A percentile compares a stretch with the other conserved stretches of the same genome.
phyloP scores from a whole-genome alignment of 2,329 filamentous ascomycete genomes.

The Epichloe amarillans region DNA sequence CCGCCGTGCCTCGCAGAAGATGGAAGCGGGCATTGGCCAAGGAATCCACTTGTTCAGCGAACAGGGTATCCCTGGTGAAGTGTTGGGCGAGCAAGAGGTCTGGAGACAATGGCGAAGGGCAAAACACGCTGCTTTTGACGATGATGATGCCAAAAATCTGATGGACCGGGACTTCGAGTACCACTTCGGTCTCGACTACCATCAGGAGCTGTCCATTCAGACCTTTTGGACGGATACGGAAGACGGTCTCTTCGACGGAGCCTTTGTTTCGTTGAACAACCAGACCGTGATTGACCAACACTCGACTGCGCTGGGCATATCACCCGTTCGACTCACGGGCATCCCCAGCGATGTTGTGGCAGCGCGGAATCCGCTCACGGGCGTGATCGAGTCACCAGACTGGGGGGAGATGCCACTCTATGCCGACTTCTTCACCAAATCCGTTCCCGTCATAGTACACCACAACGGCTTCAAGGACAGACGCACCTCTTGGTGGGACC shows the following conservation, averaged over 20 bases:
- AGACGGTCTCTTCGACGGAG: constrained; percentile 10
- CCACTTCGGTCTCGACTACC: constrained; percentile 15
- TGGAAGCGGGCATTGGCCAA: constrained; percentile 4
- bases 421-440: constrained; percentile 12
- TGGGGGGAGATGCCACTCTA: constrained; percentile 10
- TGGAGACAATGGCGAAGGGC: constrained; percentile 20
- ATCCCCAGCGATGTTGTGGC: constrained; percentile 10
- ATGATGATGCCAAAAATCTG: not conserved
- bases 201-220: constrained; percentile 11
- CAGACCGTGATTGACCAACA: constrained; percentile 7
- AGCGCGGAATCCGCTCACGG: constrained; percentile 6
- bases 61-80: constrained; percentile 12
- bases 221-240: constrained; percentile 10
- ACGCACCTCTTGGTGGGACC: constrained; percentile 13
- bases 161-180: constrained; percentile 12
- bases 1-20: constrained; percentile 7
- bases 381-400: not conserved
- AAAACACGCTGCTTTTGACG: not conserved
- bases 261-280: constrained; percentile 11
- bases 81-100: constrained; percentile 13
- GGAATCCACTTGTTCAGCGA: constrained; percentile 9
- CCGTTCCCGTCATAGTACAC: constrained; percentile 12
- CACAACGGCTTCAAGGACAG: constrained; percentile 14
- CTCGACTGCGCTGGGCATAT: constrained; percentile 9
- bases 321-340: constrained; percentile 8